phyloP scores from a whole-genome alignment of 306 rosid species.

The Coriaria nepalensis region DNA sequence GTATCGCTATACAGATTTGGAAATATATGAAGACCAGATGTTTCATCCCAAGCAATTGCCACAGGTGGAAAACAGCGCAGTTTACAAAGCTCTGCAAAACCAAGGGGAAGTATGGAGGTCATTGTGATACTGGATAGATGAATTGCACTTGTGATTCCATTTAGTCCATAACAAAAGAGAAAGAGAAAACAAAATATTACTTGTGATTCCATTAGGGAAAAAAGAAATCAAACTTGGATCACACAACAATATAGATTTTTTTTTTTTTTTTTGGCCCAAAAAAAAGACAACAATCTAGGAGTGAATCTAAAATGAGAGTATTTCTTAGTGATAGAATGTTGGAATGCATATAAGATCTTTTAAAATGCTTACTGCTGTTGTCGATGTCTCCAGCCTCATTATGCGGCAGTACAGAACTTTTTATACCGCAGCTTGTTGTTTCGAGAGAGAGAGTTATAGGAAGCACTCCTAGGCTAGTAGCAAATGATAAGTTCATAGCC shows the following conservation, averaged over 20 bases:
- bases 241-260: too few species aligned
- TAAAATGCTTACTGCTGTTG: constrained; percentile 52
- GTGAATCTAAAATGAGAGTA: too few species aligned
- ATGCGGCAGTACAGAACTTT: constrained; percentile 62
- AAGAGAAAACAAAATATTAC: constrained; percentile 3
- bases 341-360: background rate
- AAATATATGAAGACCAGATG: constrained; percentile 74
- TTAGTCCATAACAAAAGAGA: background rate
- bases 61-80: constrained; percentile 95
- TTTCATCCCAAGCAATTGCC: constrained; percentile 92
- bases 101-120: constrained; percentile 17
- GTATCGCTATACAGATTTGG: constrained; percentile 60
- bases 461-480: constrained; percentile 81
- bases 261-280: too few species aligned
- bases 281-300: too few species aligned
- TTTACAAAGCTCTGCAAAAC: constrained; percentile 71
- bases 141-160: too few species aligned
- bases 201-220: too few species aligned
- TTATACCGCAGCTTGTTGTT: constrained; percentile 80
- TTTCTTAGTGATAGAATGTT: too few species aligned
- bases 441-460: constrained; percentile 71
- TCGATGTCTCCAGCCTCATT: constrained; percentile 66
- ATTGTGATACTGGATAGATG: background rate
- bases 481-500: constrained; percentile 64
- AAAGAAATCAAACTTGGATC: too few species aligned